Conservation (phyloP, 495 filamentous ascomycete genomes). For the Xylaria telfairii region DNA sequence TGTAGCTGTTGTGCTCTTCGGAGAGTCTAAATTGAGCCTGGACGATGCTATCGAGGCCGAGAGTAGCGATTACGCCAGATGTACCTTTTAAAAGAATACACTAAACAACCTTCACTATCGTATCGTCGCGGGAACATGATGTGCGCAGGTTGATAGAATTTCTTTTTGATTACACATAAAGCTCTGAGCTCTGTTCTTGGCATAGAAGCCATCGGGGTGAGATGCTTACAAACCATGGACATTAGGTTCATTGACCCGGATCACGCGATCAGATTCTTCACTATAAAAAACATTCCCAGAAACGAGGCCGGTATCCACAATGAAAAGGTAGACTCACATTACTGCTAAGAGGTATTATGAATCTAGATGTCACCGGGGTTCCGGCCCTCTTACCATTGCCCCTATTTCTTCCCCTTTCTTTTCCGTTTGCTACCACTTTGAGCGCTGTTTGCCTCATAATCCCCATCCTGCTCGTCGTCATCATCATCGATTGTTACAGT, state of each 20-base stretch:
- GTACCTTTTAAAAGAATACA: too few species aligned
- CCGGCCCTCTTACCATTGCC: conserved; percentile 31
- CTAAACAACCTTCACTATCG: too few species aligned
- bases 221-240: too few species aligned
- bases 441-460: conserved; percentile 23
- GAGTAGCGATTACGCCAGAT: too few species aligned
- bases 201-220: background rate
- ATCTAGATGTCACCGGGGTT: background rate
- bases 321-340: background rate
- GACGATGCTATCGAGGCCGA: too few species aligned
- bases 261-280: background rate
- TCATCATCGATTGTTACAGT: conserved; percentile 27
- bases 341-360: background rate
- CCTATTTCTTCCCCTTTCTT: conserved; percentile 35
- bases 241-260: background rate
- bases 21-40: too few species aligned
- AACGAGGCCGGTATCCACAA: background rate
- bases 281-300: background rate
- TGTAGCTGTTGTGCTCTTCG: too few species aligned
- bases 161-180: background rate
- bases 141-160: background rate
- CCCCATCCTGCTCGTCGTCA: conserved; percentile 27
- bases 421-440: conserved; percentile 27
- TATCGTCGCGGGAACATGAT: too few species aligned
- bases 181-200: background rate